Evolutionary conservation across 345 rosid genomes (phyloP).

Genomic region (Acer campestre): DNA sequence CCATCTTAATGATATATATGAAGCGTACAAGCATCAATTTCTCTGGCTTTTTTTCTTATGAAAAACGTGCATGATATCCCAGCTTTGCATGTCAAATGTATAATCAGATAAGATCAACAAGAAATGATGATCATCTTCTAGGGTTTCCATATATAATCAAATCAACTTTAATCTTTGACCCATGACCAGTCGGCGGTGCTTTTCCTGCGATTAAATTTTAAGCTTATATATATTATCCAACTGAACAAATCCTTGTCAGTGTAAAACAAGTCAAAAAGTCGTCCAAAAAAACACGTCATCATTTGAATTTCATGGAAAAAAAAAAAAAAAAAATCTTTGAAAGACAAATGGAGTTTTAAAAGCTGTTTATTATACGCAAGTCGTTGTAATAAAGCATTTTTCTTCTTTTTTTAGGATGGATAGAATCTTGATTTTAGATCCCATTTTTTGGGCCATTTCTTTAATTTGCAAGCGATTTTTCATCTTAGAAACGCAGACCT

Average conservation of each 20-base stretch:
- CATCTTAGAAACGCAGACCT: slow-evolving; percentile 18
- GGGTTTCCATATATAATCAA: not conserved
- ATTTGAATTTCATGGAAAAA: not conserved
- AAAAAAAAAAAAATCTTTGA: too few species aligned
- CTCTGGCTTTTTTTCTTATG: slow-evolving; percentile 17
- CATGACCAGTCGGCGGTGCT: not conserved
- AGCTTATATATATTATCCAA: too few species aligned
- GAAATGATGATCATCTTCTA: not conserved
- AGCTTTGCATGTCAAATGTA: not conserved
- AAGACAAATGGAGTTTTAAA: too few species aligned
- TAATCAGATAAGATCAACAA: not conserved
- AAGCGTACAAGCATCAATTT: slow-evolving; percentile 17
- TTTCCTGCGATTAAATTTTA: not conserved
- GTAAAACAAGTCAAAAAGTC: too few species aligned
- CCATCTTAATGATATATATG: not conserved
- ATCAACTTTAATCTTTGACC: not conserved
- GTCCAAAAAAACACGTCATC: not conserved
- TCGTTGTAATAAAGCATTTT: too few species aligned
- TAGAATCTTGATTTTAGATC: not conserved
- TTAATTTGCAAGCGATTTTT: not conserved
- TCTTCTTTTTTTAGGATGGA: not conserved
- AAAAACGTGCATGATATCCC: slow-evolving; percentile 19
- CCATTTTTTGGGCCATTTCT: not conserved
- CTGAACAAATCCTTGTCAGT: too few species aligned
- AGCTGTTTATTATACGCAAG: too few species aligned